phyloP scores from a whole-genome alignment of 495 filamentous ascomycete genomes.

The Immersiella caudata region DNA sequence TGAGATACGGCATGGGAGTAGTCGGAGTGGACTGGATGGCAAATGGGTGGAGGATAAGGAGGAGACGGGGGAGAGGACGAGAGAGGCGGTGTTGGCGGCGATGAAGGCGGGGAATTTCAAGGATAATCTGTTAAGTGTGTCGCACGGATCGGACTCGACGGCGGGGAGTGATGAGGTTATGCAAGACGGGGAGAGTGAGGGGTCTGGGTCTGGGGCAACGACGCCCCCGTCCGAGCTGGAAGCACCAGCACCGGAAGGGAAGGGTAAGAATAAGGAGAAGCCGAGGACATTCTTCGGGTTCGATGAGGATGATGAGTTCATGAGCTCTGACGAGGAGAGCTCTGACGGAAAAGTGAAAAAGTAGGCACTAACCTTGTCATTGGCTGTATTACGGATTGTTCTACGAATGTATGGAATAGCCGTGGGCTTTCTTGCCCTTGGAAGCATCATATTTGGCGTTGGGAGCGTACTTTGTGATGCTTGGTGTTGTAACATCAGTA shows the following conservation, averaged over 20 bases:
- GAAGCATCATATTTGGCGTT: slow-evolving; percentile 11
- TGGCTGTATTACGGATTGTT: background rate
- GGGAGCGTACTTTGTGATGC: background rate
- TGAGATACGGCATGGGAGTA: slow-evolving; percentile 70
- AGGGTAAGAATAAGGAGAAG: slow-evolving; percentile 50
- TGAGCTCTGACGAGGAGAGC: slow-evolving; percentile 73
- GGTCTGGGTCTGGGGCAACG: slow-evolving; percentile 41
- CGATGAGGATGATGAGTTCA: slow-evolving; percentile 89
- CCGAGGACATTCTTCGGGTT: slow-evolving; percentile 72
- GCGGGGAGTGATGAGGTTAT: slow-evolving; percentile 33
- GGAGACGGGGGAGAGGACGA: slow-evolving; percentile 76
- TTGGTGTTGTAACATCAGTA: background rate
- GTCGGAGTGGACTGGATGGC: slow-evolving; percentile 70
- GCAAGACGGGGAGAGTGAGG: slow-evolving; percentile 36
- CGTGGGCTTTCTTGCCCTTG: background rate
- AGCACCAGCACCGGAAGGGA: slow-evolving; percentile 25
- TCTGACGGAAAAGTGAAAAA: slow-evolving; percentile 44
- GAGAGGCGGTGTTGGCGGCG: slow-evolving; percentile 78
- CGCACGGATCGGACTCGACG: slow-evolving; percentile 46
- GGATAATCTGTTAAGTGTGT: slow-evolving; percentile 51
- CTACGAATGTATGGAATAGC: background rate
- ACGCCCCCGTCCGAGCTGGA: slow-evolving; percentile 40
- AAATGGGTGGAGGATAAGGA: slow-evolving; percentile 95
- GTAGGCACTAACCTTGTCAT: slow-evolving; percentile 21
- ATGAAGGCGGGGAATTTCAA: slow-evolving; percentile 68